Evolutionary conservation across 768 basidiomycete genomes (phyloP).

Genomic region (Boletus subparvulus): DNA sequence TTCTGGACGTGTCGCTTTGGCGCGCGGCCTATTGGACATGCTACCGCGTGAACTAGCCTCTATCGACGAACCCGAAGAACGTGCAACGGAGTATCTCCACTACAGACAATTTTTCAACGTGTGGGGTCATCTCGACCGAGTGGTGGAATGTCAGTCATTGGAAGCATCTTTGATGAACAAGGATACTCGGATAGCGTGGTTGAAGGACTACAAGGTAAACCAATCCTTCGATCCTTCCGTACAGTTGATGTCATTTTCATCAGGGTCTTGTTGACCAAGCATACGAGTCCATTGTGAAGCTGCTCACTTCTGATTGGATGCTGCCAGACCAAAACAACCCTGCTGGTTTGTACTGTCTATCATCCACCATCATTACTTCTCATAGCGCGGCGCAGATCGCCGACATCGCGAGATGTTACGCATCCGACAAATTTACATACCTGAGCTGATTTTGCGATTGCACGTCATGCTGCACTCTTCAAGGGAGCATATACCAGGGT

Average conservation of each 20-base stretch:
- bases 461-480: slow-evolving; percentile 73
- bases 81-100: slow-evolving; percentile 72
- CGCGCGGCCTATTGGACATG: slow-evolving; percentile 55
- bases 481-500: slow-evolving; percentile 64
- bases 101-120: slow-evolving; percentile 78
- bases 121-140: slow-evolving; percentile 64
- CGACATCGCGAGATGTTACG: slow-evolving; percentile 67
- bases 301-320: slow-evolving; percentile 80
- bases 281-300: slow-evolving; percentile 60
- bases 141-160: slow-evolving; percentile 58
- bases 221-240: neutral
- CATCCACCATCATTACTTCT: neutral
- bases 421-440: slow-evolving; percentile 87
- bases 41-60: slow-evolving; percentile 63
- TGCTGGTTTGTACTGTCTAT: slow-evolving; percentile 29
- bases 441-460: slow-evolving; percentile 84
- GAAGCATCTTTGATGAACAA: slow-evolving; percentile 57
- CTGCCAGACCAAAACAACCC: slow-evolving; percentile 50
- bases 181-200: slow-evolving; percentile 59
- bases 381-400: slow-evolving; percentile 44
- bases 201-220: slow-evolving; percentile 60
- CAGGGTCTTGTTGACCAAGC: slow-evolving; percentile 64
- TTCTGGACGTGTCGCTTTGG: slow-evolving; percentile 71
- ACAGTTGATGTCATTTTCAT: neutral
- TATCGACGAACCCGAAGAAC: slow-evolving; percentile 67